Evolutionary conservation across 1,284 basidiomycete species (phyloP).

Genomic region (Mycena citricolor): DNA sequence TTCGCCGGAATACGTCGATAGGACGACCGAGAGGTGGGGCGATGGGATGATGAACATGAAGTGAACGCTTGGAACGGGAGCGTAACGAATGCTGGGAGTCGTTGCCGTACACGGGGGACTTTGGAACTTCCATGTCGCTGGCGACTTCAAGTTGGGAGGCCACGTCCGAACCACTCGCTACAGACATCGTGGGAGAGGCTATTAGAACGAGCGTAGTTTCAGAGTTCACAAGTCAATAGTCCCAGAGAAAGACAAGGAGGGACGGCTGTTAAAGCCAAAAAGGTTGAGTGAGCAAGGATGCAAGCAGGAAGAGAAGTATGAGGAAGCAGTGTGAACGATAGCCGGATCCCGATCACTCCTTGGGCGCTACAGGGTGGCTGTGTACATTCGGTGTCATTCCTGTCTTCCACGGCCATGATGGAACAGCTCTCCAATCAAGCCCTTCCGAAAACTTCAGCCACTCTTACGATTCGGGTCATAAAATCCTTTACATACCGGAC

Average conservation of each 20-base stretch:
- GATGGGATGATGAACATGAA: constrained; percentile 8
- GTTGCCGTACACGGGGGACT: constrained; percentile 17
- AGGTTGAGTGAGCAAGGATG: too few species aligned
- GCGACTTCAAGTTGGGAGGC: background rate
- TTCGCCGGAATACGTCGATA: constrained; percentile 18
- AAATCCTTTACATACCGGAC: constrained; percentile 95
- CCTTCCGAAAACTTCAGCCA: constrained; percentile 70
- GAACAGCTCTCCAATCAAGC: constrained; percentile 50
- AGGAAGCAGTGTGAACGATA: too few species aligned
- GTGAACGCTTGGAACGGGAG: constrained; percentile 19
- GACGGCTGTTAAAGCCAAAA: too few species aligned
- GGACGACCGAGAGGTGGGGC: constrained; percentile 3
- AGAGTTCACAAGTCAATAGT: too few species aligned
- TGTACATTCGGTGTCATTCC: too few species aligned
- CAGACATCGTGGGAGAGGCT: too few species aligned
- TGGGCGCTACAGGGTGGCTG: too few species aligned
- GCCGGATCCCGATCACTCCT: too few species aligned
- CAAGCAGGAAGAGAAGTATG: too few species aligned
- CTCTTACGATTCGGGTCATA: constrained; percentile 89
- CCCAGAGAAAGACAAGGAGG: too few species aligned
- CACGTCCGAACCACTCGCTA: too few species aligned
- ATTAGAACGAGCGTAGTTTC: too few species aligned
- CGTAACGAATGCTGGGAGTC: constrained; percentile 7
- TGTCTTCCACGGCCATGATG: constrained; percentile 5
- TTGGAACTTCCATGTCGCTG: constrained; percentile 5